Conservation (phyloP, 1,284 basidiomycete species). For the Moniliophthora roreri region DNA sequence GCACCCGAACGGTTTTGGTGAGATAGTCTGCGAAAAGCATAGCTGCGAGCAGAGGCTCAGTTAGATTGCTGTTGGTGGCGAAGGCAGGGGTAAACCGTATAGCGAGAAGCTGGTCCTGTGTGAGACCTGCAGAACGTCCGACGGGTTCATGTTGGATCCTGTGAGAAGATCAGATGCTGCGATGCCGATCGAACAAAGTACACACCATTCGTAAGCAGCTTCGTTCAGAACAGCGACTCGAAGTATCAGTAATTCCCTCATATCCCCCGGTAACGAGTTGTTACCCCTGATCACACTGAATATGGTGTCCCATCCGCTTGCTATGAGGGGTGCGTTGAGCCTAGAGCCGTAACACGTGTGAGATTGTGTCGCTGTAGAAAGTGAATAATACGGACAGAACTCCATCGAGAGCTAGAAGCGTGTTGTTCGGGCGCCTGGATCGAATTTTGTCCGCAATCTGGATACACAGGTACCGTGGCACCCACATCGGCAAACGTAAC, state of each 20-base stretch:
- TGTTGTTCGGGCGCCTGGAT: constrained; percentile 29
- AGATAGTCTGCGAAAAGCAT: constrained; percentile 39
- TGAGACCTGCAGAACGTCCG: constrained; percentile 37
- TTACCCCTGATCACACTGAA: constrained; percentile 31
- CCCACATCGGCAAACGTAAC: too few species aligned
- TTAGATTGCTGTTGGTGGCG: constrained; percentile 18
- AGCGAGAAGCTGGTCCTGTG: constrained; percentile 33
- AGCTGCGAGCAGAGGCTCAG: constrained; percentile 32
- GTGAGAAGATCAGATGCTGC: background rate
- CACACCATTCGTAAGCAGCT: constrained; percentile 29
- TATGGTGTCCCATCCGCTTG: constrained; percentile 29
- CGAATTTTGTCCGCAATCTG: constrained; percentile 34
- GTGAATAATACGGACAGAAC: constrained; percentile 24
- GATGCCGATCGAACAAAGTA: background rate
- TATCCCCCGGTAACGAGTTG: constrained; percentile 27
- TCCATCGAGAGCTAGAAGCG: constrained; percentile 32
- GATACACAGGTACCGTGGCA: too few species aligned
- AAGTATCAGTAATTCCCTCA: constrained; percentile 32
- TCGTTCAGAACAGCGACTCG: constrained; percentile 29
- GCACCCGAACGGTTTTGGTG: constrained; percentile 35
- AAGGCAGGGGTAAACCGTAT: constrained; percentile 34
- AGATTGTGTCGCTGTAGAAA: too few species aligned
- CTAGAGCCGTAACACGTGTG: too few species aligned
- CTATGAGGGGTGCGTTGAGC: constrained; percentile 32
- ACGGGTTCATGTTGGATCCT: constrained; percentile 44